Evolutionary conservation across 495 filamentous ascomycete genomes (phyloP).

Genomic region (Penicillium turbatum): DNA sequence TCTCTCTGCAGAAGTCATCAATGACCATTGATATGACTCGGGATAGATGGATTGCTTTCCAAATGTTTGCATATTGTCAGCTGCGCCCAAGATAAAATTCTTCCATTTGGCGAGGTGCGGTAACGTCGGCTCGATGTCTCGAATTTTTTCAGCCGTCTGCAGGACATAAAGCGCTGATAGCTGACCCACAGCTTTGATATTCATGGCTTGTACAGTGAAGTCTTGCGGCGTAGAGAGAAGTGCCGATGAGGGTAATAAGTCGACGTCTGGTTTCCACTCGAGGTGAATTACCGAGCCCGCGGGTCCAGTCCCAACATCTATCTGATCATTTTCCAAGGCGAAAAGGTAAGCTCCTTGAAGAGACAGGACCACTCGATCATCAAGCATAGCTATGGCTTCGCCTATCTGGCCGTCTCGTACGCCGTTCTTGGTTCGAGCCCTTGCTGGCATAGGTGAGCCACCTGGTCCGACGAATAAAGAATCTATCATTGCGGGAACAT

Average conservation of each 20-base stretch:
- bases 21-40: background rate
- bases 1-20: background rate
- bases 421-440: background rate
- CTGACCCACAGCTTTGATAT: conserved; percentile 3
- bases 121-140: background rate
- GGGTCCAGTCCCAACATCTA: background rate
- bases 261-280: conserved; percentile 2
- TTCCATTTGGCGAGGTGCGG: background rate
- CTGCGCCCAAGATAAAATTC: background rate
- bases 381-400: background rate
- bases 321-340: background rate
- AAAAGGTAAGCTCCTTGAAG: background rate
- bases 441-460: background rate
- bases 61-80: background rate
- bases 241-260: background rate
- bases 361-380: background rate
- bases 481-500: background rate
- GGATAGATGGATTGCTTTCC: background rate
- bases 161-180: background rate
- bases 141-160: background rate
- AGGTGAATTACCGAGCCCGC: background rate
- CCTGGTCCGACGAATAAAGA: background rate
- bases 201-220: background rate
- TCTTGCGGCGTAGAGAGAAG: background rate
- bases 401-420: background rate